A percentile compares a stretch with the other conserved stretches of the same genome.
These are phyloP conservation scores for Fraxinus quadrangulata DNA, from an alignment of 257 asterid genomes.

Conservation along the genomic window DNA sequence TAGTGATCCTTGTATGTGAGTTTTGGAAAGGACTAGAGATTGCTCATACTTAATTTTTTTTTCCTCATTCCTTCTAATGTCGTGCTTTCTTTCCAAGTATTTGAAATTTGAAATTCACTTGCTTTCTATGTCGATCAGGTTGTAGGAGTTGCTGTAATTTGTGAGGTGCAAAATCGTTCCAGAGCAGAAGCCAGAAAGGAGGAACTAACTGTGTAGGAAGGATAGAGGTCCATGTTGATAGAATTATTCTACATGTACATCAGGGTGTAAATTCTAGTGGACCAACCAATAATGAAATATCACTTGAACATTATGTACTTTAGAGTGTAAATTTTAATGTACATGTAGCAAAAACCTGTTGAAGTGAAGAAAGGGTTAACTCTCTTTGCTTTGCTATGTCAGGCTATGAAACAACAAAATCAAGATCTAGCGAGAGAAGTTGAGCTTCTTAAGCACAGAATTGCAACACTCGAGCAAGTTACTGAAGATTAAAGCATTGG, in stretches of 20 bases:
- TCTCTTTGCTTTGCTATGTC: conserved; percentile 12
- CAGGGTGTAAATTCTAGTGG: too few relatives aligned
- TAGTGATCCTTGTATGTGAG: too few relatives aligned
- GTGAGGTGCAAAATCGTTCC: conserved; percentile 83
- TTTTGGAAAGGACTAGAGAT: too few relatives aligned
- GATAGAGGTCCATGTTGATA: conserved; percentile 60
- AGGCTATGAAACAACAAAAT: conserved; percentile 61
- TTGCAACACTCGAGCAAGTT: conserved; percentile 50
- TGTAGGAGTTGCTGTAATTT: conserved; percentile 66
- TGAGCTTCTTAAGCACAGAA: conserved; percentile 52
- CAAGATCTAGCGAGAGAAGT: conserved; percentile 60
- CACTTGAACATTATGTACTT: too few relatives aligned
- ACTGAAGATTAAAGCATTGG: conserved; percentile 38
- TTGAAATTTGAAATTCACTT: neutral
- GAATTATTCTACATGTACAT: too few relatives aligned
- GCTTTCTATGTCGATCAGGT: conserved; percentile 47
- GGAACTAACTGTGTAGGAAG: conserved; percentile 52
- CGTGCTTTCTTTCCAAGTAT: conserved; percentile 6
- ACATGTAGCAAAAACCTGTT: too few relatives aligned
- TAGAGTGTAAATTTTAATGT: too few relatives aligned
- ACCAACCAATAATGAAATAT: too few relatives aligned
- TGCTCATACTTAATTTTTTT: neutral
- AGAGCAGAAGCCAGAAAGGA: conserved; percentile 91
- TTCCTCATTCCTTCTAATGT: neutral
- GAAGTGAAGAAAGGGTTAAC: neutral